These are phyloP conservation scores for Spergularia azorica DNA, from an alignment of 179 eudicot species.

Conservation along the genomic window DNA sequence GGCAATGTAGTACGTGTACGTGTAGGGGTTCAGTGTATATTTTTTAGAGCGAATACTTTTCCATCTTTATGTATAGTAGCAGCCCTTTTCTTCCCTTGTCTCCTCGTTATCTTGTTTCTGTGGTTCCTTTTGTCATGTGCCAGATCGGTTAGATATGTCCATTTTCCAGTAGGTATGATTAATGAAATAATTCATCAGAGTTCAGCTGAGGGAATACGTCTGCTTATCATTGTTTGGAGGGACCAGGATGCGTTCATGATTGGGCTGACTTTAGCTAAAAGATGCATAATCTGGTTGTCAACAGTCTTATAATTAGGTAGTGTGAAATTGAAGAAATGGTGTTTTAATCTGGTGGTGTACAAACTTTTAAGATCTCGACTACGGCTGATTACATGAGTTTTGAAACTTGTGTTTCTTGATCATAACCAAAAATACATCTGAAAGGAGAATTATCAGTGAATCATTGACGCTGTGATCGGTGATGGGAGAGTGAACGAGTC, in stretches of 20 bases:
- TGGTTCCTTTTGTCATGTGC: conserved; percentile 2
- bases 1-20: conserved; percentile 30
- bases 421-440: too few species aligned
- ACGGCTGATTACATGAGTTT: too few species aligned
- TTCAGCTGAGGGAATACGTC: not conserved
- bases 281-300: not conserved
- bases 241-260: conserved; percentile 22
- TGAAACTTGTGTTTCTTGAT: too few species aligned
- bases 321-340: not conserved
- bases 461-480: too few species aligned
- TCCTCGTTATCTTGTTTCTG: not conserved
- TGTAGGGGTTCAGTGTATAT: conserved; percentile 41
- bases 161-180: not conserved
- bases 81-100: conserved; percentile 12
- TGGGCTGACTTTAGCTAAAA: conserved; percentile 11
- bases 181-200: conserved; percentile 6
- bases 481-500: too few species aligned
- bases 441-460: too few species aligned
- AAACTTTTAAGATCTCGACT: too few species aligned
- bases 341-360: too few species aligned
- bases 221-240: conserved; percentile 7
- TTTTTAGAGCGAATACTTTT: conserved; percentile 23
- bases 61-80: conserved; percentile 42
- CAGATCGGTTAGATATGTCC: conserved; percentile 6
- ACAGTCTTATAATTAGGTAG: too few species aligned